Percentiles rank a stretch among this genome's conserved stretches.
Conservation (phyloP, 495 filamentous ascomycete genomes). For the Penicillium cataractarum region DNA sequence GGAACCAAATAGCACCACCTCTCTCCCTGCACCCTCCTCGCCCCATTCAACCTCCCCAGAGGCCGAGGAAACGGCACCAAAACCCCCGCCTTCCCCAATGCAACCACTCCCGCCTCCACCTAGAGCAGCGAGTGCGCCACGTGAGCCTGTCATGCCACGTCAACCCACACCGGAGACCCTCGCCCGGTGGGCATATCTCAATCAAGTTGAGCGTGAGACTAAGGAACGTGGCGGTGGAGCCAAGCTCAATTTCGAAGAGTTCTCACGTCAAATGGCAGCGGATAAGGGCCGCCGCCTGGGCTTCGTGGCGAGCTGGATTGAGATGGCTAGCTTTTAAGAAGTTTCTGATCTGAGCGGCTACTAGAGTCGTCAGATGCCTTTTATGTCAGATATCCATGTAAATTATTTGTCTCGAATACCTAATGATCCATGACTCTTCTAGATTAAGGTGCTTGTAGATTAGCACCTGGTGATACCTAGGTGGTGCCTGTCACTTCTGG, state of each 20-base stretch:
- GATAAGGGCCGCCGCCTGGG: slow-evolving; percentile 65
- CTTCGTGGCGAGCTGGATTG: slow-evolving; percentile 84
- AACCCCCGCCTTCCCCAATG: slow-evolving; percentile 42
- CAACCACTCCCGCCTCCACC: slow-evolving; percentile 38
- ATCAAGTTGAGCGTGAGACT: slow-evolving; percentile 66
- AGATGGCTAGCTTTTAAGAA: slow-evolving; percentile 66
- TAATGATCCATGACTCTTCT: not conserved
- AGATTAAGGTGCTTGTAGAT: too few relatives aligned
- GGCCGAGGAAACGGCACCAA: slow-evolving; percentile 44
- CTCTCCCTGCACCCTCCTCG: slow-evolving; percentile 42
- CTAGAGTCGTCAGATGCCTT: not conserved
- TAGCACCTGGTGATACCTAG: too few relatives aligned
- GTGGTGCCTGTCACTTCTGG: too few relatives aligned
- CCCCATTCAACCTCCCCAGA: slow-evolving; percentile 38
- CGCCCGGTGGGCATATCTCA: slow-evolving; percentile 55
- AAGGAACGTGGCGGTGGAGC: slow-evolving; percentile 73
- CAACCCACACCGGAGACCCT: slow-evolving; percentile 48
- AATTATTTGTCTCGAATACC: slow-evolving; percentile 14
- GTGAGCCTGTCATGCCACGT: slow-evolving; percentile 18
- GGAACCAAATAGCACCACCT: slow-evolving; percentile 38
- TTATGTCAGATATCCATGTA: slow-evolving; percentile 15
- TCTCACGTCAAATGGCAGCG: slow-evolving; percentile 68
- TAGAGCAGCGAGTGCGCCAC: slow-evolving; percentile 20
- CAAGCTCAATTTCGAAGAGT: slow-evolving; percentile 71
- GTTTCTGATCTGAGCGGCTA: not conserved